Evolutionary conservation across 352 stramenopile genomes (phyloP).

Genomic region (Globisporangium rhizosaccharum): DNA sequence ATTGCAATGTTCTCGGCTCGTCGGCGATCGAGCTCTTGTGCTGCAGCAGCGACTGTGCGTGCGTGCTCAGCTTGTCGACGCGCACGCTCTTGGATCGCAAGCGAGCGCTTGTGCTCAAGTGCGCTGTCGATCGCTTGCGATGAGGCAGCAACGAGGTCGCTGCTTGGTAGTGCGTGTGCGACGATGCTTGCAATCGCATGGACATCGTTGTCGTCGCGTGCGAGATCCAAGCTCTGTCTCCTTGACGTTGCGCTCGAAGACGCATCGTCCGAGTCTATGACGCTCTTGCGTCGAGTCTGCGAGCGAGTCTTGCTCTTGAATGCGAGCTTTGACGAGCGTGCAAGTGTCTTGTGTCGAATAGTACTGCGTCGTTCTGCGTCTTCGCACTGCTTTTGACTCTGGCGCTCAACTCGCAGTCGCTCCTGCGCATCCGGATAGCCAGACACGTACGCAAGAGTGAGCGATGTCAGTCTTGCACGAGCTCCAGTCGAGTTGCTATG

Average conservation of each 20-base stretch:
- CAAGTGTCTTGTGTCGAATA: constrained; percentile 24
- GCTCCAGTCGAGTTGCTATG: no score
- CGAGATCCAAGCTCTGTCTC: neutral
- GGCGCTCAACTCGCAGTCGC: constrained; percentile 19
- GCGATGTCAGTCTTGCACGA: neutral
- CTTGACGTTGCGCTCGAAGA: neutral
- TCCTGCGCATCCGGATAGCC: constrained; percentile 9
- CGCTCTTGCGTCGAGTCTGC: no score
- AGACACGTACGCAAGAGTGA: neutral
- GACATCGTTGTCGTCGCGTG: neutral
- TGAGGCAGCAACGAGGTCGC: neutral
- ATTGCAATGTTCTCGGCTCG: constrained; percentile 43
- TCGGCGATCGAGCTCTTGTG: constrained; percentile 21
- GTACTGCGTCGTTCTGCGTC: constrained; percentile 17
- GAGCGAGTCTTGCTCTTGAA: constrained; percentile 5
- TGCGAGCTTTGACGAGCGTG: constrained; percentile 10
- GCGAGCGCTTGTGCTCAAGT: constrained; percentile 21
- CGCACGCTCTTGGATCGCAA: constrained; percentile 11
- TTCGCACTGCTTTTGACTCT: constrained; percentile 14
- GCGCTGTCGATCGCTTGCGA: neutral
- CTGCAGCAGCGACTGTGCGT: constrained; percentile 7
- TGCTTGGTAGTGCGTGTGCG: neutral
- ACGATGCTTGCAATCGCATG: neutral
- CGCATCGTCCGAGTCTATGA: no score
- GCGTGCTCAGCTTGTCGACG: constrained; percentile 12